Percentiles rank a stretch among this genome's conserved stretches.
These are phyloP conservation scores for Xylaria sp. DNA, from an alignment of 2,329 filamentous ascomycete species.

Conservation along the genomic window DNA sequence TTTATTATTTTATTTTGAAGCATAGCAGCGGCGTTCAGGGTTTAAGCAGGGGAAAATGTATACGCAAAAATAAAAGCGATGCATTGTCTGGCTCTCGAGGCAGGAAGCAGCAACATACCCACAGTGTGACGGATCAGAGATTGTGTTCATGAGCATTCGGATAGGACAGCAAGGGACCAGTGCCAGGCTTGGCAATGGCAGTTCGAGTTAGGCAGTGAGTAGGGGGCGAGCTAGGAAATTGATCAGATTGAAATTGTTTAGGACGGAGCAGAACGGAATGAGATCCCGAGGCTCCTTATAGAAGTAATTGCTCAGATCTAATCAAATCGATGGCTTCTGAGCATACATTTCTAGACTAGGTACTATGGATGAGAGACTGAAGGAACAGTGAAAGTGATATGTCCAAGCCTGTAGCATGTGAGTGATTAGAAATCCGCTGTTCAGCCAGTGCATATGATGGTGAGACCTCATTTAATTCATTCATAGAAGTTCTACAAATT, in stretches of 20 bases:
- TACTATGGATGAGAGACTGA: not conserved
- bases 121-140: not conserved
- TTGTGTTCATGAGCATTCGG: conserved; percentile 3
- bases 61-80: not conserved
- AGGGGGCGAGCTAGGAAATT: conserved; percentile 6
- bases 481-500: not conserved
- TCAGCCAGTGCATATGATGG: not conserved
- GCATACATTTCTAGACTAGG: not conserved
- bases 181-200: not conserved
- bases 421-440: not conserved
- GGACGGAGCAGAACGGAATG: not conserved
- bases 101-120: conserved; percentile 7
- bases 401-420: not conserved
- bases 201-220: conserved; percentile 5
- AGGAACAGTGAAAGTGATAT: not conserved
- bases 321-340: conserved; percentile 8
- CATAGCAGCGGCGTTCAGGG: conserved; percentile 40
- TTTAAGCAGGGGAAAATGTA: conserved; percentile 1
- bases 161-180: not conserved
- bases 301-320: not conserved
- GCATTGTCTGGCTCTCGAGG: not conserved
- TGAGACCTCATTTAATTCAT: not conserved
- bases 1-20: conserved; percentile 18
- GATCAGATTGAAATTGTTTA: conserved; percentile 2
- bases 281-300: not conserved